Percentiles rank a stretch among this genome's conserved stretches.
phyloP scores from a whole-genome alignment of 768 basidiomycete species.

The Mrakia gelida region DNA sequence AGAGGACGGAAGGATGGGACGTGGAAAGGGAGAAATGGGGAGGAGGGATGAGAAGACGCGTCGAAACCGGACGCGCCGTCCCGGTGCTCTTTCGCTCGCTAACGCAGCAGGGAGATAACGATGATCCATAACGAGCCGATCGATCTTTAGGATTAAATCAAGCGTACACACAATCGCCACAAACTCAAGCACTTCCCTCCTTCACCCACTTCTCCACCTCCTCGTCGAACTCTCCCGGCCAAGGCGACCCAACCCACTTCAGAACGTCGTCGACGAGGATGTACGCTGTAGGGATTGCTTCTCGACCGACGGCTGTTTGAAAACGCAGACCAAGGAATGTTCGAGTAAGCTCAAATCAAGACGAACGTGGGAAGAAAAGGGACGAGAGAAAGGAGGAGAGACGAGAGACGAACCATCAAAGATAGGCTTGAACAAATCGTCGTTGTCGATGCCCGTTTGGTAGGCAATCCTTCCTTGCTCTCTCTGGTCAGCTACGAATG shows the following conservation, averaged over 20 bases:
- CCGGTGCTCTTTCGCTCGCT: too few relatives aligned
- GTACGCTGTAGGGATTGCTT: background rate
- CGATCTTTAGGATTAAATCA: too few relatives aligned
- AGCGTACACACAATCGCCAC: too few relatives aligned
- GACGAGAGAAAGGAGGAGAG: background rate
- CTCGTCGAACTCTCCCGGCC: background rate
- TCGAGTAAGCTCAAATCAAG: too few relatives aligned
- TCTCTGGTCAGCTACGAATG: background rate
- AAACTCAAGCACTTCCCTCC: background rate
- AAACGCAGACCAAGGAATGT: too few relatives aligned
- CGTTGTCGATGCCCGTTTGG: background rate
- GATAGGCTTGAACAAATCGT: conserved; percentile 3
- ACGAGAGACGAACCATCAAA: background rate
- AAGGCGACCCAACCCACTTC: background rate
- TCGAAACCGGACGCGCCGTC: too few relatives aligned
- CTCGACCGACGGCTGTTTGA: background rate
- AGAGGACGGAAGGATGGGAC: too few relatives aligned
- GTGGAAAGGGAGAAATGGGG: too few relatives aligned
- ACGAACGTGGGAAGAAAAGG: too few relatives aligned
- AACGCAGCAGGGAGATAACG: too few relatives aligned
- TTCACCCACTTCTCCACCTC: background rate
- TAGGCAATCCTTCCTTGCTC: background rate
- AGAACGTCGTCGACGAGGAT: background rate
- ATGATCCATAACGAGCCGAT: too few relatives aligned
- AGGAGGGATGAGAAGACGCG: too few relatives aligned